Base-by-base conservation (phyloP, 2,329 filamentous ascomycete genomes). In the Onygenales sp. region DNA sequence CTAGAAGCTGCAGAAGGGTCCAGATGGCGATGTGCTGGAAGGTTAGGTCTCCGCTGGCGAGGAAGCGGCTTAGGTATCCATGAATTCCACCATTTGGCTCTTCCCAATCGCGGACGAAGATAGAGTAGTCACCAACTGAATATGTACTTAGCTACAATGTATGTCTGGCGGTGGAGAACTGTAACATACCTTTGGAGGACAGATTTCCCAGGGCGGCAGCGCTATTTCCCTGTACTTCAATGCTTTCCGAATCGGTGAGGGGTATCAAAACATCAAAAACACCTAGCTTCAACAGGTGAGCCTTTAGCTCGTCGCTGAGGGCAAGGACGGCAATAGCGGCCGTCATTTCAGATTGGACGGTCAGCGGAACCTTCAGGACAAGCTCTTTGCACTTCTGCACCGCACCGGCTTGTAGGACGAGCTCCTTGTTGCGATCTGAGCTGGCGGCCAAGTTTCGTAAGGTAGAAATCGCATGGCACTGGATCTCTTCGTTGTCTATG, bases 1-100 rank as follows among this genome's bases (percentile, higher is more conserved):
- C 93, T 50, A 98, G 84, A 4, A 98, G 80, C 67, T 98, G 93
- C 3, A 98, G 80, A 47, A 98, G 75, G 1, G 93, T 98, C 93
- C 93, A 98, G 58, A 97, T 95, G 50, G 93, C 93, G 66, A 98
- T 98, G 68, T 98, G 93, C 72, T 98, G 93, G 78, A 98, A 98
- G 0, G 93, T 98, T 0, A 93, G 85, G 66, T 98, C 93, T 42
- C 91, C 92, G 59, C 90, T 96, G 44, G 87, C 88, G 14, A 98
- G 79, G 77, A 98, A 98, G 52, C 92, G 85, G 63, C 85, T 87
- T 38, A 98, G 79, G 66, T 98, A 98, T 52, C 93, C 93, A 66
- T 96, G 91, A 57, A 98, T 95, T 45, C 93, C 93, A 45, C 90
- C 93, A 57, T 89, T 87, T 2, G 93, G 93, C 63, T 95, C 86